Conservation (phyloP, 2,329 filamentous ascomycete genomes). For the Hymenoscyphus occultus region DNA sequence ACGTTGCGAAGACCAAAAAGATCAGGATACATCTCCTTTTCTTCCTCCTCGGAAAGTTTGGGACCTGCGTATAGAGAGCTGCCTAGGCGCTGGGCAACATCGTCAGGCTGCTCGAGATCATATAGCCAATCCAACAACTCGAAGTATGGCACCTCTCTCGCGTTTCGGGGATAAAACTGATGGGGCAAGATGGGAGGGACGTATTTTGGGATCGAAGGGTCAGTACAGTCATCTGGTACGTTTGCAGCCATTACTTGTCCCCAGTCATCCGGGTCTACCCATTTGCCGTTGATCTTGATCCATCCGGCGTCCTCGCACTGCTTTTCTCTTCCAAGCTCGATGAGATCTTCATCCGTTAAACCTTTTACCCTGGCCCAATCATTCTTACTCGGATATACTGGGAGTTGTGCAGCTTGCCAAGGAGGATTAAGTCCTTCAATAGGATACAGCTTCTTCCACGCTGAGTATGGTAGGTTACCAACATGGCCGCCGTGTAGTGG, state of each 20-base stretch:
- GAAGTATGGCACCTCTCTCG: neutral
- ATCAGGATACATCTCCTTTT: too few relatives aligned
- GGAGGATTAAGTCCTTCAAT: neutral
- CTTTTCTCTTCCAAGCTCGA: conserved; percentile 17
- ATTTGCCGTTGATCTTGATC: conserved; percentile 24
- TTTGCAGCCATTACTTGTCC: neutral
- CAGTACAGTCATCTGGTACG: neutral
- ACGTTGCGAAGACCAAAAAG: too few relatives aligned
- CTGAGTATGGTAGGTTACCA: neutral
- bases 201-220: neutral
- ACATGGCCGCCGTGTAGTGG: too few relatives aligned
- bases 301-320: conserved; percentile 32
- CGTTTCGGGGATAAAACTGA: neutral
- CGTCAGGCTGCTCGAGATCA: neutral
- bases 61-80: neutral
- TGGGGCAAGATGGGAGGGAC: neutral
- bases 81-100: neutral
- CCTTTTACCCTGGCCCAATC: neutral
- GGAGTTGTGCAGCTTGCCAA: neutral
- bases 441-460: neutral
- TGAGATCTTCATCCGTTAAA: neutral
- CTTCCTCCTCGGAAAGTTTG: too few relatives aligned
- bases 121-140: neutral
- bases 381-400: neutral
- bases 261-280: conserved; percentile 27